Conservation (phyloP, 768 basidiomycete species). For the Lentinus tigrinus region DNA sequence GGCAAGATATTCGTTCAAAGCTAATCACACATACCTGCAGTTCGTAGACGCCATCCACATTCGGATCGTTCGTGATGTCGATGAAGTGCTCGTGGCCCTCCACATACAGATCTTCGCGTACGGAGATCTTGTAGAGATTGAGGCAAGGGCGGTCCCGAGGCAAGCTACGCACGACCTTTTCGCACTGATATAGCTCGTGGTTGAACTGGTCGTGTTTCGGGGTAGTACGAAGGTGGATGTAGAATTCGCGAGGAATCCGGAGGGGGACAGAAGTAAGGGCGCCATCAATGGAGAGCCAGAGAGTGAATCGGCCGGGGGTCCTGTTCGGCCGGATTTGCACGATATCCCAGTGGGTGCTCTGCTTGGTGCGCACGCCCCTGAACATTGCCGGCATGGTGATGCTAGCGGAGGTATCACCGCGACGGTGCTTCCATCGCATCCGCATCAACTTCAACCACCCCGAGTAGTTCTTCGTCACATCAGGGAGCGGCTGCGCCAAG, state of each 20-base stretch:
- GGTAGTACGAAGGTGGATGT: slow-evolving; percentile 80
- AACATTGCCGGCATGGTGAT: slow-evolving; percentile 73
- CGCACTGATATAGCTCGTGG: slow-evolving; percentile 63
- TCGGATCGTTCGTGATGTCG: slow-evolving; percentile 88
- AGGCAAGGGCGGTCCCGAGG: slow-evolving; percentile 76
- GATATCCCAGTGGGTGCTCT: slow-evolving; percentile 80
- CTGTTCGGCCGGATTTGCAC: slow-evolving; percentile 83
- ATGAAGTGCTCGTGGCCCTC: slow-evolving; percentile 90
- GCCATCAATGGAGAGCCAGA: slow-evolving; percentile 86
- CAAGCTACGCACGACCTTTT: slow-evolving; percentile 73
- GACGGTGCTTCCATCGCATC: slow-evolving; percentile 69
- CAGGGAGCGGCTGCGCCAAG: slow-evolving; percentile 48
- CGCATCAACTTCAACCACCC: slow-evolving; percentile 79
- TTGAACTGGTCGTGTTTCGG: slow-evolving; percentile 67
- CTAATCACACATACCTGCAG: slow-evolving; percentile 73
- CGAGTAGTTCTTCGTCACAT: slow-evolving; percentile 64
- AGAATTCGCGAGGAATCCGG: slow-evolving; percentile 89
- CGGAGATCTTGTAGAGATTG: slow-evolving; percentile 81
- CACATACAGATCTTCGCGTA: slow-evolving; percentile 81
- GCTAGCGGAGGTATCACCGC: slow-evolving; percentile 45
- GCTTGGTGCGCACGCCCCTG: slow-evolving; percentile 53
- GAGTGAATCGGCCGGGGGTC: slow-evolving; percentile 74
- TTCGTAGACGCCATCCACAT: slow-evolving; percentile 94
- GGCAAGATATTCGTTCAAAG: no score
- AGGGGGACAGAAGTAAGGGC: slow-evolving; percentile 79